A percentile compares a stretch with the other conserved stretches of the same genome.
phyloP scores from a whole-genome alignment of 305 asterid species.

The Vinca major region DNA sequence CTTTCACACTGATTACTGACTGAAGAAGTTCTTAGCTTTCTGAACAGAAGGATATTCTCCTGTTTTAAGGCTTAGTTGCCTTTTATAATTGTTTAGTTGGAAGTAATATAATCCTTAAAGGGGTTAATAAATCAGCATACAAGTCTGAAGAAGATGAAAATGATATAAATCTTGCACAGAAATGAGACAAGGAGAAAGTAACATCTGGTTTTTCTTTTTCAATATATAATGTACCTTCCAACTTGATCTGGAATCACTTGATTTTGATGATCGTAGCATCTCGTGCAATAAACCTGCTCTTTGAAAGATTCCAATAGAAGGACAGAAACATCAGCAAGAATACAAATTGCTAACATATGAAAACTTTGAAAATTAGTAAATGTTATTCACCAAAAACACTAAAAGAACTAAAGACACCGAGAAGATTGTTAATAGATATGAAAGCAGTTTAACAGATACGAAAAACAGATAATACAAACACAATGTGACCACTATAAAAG shows the following conservation, averaged over 20 bases:
- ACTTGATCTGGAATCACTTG: constrained; percentile 56
- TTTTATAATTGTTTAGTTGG: not conserved
- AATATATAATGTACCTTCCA: constrained; percentile 56
- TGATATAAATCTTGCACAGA: not conserved
- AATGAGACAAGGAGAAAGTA: not conserved
- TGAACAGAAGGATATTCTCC: not conserved
- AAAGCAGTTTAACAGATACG: not conserved
- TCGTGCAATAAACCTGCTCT: constrained; percentile 61
- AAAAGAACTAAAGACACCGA: not conserved
- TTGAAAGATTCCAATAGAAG: not conserved
- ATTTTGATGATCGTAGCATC: constrained; percentile 66
- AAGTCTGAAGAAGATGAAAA: not conserved
- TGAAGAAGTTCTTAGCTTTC: too few relatives aligned
- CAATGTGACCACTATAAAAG: not conserved
- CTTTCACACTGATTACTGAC: too few relatives aligned
- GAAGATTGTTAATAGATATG: not conserved
- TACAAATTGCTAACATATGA: constrained; percentile 7
- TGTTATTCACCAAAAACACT: not conserved
- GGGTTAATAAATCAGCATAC: not conserved
- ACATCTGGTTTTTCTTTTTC: not conserved
- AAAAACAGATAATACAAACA: not conserved
- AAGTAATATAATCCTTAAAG: not conserved
- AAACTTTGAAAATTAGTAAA: constrained; percentile 5
- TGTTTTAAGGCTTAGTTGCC: not conserved
- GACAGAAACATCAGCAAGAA: constrained; percentile 22